Base-by-base conservation (phyloP, 495 filamentous ascomycete genomes). In the Penicillium samsonianum region DNA sequence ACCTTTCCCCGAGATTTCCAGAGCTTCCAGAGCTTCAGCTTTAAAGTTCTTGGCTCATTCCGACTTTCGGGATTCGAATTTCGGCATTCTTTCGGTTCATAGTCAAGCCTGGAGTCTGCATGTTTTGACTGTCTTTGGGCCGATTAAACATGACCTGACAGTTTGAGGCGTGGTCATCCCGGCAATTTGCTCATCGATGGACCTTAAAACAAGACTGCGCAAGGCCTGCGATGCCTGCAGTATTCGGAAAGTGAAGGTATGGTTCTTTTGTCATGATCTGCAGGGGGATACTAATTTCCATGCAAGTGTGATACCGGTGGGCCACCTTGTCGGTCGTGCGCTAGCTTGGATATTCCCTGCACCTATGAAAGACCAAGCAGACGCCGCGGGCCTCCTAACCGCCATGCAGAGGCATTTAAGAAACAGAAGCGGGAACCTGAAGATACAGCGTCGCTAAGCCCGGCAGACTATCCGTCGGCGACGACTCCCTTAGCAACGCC, bases 211-310 rank as follows among this genome's bases (percentile, higher is more conserved):
- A 37, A 71, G 90, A 52, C 75, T 92, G 52, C 84, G 87, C 43
- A 89, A 90, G 67, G 90, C 90, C 20, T 94, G 90, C 69, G 90
- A 94, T 70, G 87, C 87, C 73, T 94, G 90, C 71, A 91, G 87
- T 63, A 83, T 87, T 61, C 85, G 90, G 31, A 94, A 94, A 67
- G 89, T 94, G 26, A 94, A 93, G 84, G 89, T 91, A 68, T 41
- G 59, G 9, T 19, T 9, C 16, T 40, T 42, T 64, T 48, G 40
- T 66, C n/a, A 19, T 28, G 4, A 5, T n/a, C 68, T 19, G 57
- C 47, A 40, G 57, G 33, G 20, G 22, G 43, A 48, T 60, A 35
- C 63, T 65, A 23, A 65, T 43, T 11, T 46, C 11, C 31, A 35
- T 43, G 30, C 41, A 55, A 94, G 89, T 96, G 91, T 73, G 90